Evolutionary conservation across 2,329 filamentous ascomycete genomes (phyloP), one percentile per base, ranked within the genome.

Genomic region (Monosporascus sp.): DNA sequence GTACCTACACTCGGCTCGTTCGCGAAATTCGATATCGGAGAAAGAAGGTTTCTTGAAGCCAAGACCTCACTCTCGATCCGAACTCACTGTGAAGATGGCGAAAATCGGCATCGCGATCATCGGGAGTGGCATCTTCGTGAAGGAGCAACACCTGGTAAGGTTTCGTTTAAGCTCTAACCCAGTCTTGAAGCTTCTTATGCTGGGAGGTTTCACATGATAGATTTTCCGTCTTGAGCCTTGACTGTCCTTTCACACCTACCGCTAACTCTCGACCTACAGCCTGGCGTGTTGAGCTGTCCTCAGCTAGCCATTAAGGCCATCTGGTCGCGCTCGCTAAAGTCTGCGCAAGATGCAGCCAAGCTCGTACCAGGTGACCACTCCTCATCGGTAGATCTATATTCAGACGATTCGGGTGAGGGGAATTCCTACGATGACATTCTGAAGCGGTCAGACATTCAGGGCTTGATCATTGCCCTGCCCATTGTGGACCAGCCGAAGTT

Each of bases 401-500:
- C 65, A 6, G 44, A 58, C 2, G 66, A 68, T 47, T 61, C 64
- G 37, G 63, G 61, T 24, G 48, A 52, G 52, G 72, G 68, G 31
- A 73, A 73, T 55, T 66, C 58, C 2, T 73, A 72, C 35, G 72
- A 74, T 6, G 75, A 74, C 18, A 61, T 80, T 22, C 61, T 80
- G 25, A 69, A 71, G 51, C 69, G 77, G 39, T 55, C 69, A 1
- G 77, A 81, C 59, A 70, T 79, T 46, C 58, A 63, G 17, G 76
- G 67, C 18, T 69, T 79, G 2, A 70, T 79, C 43, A 49, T 69
- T 15, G 65, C 65, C 55, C 52, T 89, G 38, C 85, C 85, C 37
- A 89, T 89, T 63, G 64, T 75, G 47, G 71, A 71, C 38, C 85
- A 88, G 65, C 81, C 84, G 2, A 68, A 68, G 14, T 78, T 79